A percentile compares a stretch with the other conserved stretches of the same genome.
Evolutionary conservation across 352 stramenopile species (phyloP).

Genomic region (Pythium inflatum): DNA sequence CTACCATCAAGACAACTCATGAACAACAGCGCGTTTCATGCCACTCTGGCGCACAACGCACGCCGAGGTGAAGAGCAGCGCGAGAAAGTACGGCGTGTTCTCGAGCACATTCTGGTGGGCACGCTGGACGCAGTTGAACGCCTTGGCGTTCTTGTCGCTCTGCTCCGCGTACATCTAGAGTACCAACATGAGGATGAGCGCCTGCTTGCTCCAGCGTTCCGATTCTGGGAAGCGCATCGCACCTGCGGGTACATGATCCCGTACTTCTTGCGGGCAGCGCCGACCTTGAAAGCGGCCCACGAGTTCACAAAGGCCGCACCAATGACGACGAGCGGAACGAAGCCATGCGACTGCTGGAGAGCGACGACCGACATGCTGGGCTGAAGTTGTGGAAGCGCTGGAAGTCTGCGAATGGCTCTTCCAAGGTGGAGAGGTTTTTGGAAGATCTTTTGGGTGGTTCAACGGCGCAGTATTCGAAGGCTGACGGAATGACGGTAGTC

Average conservation of each 20-base stretch:
- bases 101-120: constrained; percentile 93
- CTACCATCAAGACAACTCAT: constrained; percentile 30
- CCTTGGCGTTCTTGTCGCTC: constrained; percentile 84
- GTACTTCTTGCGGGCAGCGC: constrained; percentile 67
- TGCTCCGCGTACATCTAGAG: constrained; percentile 86
- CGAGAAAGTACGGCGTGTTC: constrained; percentile 73
- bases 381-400: not conserved
- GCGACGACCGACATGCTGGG: constrained; percentile 40
- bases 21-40: too few relatives aligned
- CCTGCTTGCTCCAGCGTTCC: not conserved
- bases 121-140: constrained; percentile 92
- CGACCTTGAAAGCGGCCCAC: constrained; percentile 65
- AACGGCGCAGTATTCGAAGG: not conserved
- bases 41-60: too few relatives aligned
- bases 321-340: constrained; percentile 67
- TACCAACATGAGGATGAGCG: not conserved
- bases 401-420: not conserved
- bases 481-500: too few relatives aligned
- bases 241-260: constrained; percentile 54
- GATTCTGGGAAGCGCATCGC: not conserved
- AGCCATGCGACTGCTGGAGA: constrained; percentile 63
- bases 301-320: constrained; percentile 53
- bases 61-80: constrained; percentile 54
- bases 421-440: not conserved
- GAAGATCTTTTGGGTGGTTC: not conserved